Evolutionary conservation across 306 rosid species (phyloP), one percentile per base, ranked within the genome.

Genomic region (Herpetospermum pedunculosum): DNA sequence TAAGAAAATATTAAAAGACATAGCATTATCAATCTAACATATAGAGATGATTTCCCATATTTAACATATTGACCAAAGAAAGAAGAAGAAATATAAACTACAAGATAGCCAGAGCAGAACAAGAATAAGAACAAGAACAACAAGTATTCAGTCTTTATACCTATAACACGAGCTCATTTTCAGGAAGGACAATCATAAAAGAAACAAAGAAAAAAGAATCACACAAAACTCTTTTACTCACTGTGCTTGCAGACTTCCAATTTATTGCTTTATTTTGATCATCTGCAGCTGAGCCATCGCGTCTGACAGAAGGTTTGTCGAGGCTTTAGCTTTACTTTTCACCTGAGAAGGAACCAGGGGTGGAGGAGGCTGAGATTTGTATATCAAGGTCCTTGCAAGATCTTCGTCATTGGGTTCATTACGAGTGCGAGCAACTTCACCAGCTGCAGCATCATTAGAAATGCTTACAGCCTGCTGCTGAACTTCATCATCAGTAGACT

Each of bases 361-460:
- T 30, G 88, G 87, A 5, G 86, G 85, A 70, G 95, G 91, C 84
- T 89, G 91, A 77, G 91, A 86, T 80, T 89, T 89, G 84, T 86
- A 89, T 75, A 86, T 83, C 57, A 78, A 83, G 52, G 41, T 77
- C 34, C 11, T 80, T 32, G 83, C 84, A 71, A 70, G 77, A 18
- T 81, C 86, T 11, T 81, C 85, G 18, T 82, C 82, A 25, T 78
- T 79, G 49, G 49, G 41, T 34, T 75, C 85, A 64, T 81, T 60
- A 60, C 54, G 72, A 52, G 7, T 25, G 69, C 34, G 35, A 6
- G 77, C 29, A 48, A 83, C 76, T 76, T 88, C 91, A 43, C 35
- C 44, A 40, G 63, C 52, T 43, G 47, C 12, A 52, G 49, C 58
- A 69, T 46, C n/a, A 32, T 76, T 70, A 74, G 53, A 25, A 78